Evolutionary conservation across 345 rosid species (phyloP).

Genomic region (Euphorbia tirucalli): DNA sequence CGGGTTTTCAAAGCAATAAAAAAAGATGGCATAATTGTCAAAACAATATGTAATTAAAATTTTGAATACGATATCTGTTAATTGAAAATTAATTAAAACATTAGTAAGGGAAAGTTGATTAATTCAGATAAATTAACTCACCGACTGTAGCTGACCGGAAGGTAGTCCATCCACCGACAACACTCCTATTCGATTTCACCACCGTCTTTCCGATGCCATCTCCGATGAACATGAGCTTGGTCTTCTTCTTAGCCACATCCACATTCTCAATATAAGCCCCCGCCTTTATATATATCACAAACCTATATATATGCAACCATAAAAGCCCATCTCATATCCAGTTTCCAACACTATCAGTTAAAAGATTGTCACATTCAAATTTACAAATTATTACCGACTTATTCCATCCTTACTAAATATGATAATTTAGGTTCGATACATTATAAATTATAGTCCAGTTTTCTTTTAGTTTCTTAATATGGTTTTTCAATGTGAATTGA

Average conservation of each 20-base stretch:
- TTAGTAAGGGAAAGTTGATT: not conserved
- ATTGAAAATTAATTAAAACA: too few species aligned
- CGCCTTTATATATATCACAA: constrained; percentile 71
- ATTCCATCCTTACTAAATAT: too few species aligned
- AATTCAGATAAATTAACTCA: constrained; percentile 24
- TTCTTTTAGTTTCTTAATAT: too few species aligned
- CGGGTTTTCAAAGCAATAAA: not conserved
- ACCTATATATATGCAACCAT: constrained; percentile 40
- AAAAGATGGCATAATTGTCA: not conserved
- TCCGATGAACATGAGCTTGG: constrained; percentile 65
- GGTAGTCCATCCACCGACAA: constrained; percentile 69
- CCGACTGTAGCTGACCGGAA: constrained; percentile 90
- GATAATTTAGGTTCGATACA: too few species aligned
- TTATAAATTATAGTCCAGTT: too few species aligned
- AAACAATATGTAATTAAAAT: not conserved
- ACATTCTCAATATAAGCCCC: constrained; percentile 75
- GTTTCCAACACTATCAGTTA: too few species aligned
- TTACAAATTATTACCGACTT: too few species aligned
- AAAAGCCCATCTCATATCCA: too few species aligned
- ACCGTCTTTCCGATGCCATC: constrained; percentile 83
- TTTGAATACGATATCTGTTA: not conserved
- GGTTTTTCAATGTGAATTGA: too few species aligned
- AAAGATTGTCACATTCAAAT: too few species aligned
- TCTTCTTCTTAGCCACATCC: constrained; percentile 61
- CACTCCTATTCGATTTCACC: constrained; percentile 57